phyloP scores from a whole-genome alignment of 768 basidiomycete species.

The Boletus rubropictus region DNA sequence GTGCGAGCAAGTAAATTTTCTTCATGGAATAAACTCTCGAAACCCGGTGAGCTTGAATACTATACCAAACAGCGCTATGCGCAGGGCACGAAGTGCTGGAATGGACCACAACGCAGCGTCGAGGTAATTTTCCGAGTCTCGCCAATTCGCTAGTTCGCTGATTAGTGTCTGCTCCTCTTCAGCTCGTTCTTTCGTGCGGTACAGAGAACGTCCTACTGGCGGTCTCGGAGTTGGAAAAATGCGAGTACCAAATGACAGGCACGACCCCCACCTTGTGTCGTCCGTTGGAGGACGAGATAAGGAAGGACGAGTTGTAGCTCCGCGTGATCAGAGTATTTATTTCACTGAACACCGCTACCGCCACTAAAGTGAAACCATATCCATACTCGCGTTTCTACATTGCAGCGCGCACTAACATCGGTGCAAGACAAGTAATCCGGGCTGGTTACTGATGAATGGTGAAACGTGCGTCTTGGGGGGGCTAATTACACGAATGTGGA shows the following conservation, averaged over 20 bases:
- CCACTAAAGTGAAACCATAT: neutral
- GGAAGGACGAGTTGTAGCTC: conserved; percentile 27
- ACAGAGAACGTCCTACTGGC: conserved; percentile 73
- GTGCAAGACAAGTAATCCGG: neutral
- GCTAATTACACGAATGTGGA: neutral
- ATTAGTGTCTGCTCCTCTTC: neutral
- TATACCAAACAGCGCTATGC: conserved; percentile 82
- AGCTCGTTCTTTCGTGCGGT: conserved; percentile 84
- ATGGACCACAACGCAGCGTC: conserved; percentile 86
- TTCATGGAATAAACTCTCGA: conserved; percentile 65
- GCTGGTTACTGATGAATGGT: no score
- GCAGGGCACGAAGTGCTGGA: conserved; percentile 89
- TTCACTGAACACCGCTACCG: neutral
- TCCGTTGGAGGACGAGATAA: conserved; percentile 31
- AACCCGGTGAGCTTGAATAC: conserved; percentile 62
- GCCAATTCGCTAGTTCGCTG: conserved; percentile 1
- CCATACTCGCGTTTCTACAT: neutral
- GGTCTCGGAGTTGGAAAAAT: conserved; percentile 90
- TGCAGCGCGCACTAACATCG: no score
- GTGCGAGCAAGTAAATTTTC: conserved; percentile 53
- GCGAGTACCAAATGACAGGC: conserved; percentile 85
- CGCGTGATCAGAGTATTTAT: neutral
- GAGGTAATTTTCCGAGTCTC: conserved; percentile 42
- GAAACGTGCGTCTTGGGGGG: neutral
- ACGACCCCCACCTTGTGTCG: conserved; percentile 82